Evolutionary conservation across 179 eudicot species (phyloP).

Genomic region (Beta corolliflora): DNA sequence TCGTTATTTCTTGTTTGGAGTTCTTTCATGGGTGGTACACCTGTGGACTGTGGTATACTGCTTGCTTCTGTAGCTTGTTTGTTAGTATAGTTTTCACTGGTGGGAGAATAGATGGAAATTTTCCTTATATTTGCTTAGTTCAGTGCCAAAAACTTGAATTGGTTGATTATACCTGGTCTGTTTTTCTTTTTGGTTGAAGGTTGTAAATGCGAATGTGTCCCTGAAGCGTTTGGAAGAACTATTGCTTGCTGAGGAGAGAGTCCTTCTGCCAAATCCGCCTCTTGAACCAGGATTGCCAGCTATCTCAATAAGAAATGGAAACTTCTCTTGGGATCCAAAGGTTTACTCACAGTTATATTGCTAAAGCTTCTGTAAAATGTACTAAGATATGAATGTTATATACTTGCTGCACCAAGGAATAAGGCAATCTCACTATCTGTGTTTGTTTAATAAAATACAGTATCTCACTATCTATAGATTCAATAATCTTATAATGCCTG

Average conservation of each 20-base stretch:
- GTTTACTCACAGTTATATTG: conserved; percentile 28
- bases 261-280: conserved; percentile 77
- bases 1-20: too few relatives aligned
- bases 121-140: not conserved
- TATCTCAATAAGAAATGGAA: conserved; percentile 65
- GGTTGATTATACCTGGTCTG: not conserved
- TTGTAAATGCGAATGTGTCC: conserved; percentile 86
- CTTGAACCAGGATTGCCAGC: conserved; percentile 69
- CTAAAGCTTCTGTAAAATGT: not conserved
- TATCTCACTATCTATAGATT: too few relatives aligned
- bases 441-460: too few relatives aligned
- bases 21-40: too few relatives aligned
- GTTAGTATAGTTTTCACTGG: not conserved
- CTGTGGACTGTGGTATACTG: too few relatives aligned
- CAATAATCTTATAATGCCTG: too few relatives aligned
- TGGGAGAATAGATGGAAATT: too few relatives aligned
- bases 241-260: conserved; percentile 73
- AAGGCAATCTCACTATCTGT: too few relatives aligned
- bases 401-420: too few relatives aligned
- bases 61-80: too few relatives aligned
- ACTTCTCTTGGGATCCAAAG: conserved; percentile 83
- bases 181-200: conserved; percentile 39
- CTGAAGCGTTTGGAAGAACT: conserved; percentile 80
- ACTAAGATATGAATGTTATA: too few relatives aligned
- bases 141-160: not conserved